Percentiles rank a stretch among this genome's conserved stretches.
These are phyloP conservation scores for Saturnispora sanitii DNA, from an alignment of 805 yeast genomes.

Conservation along the genomic window DNA sequence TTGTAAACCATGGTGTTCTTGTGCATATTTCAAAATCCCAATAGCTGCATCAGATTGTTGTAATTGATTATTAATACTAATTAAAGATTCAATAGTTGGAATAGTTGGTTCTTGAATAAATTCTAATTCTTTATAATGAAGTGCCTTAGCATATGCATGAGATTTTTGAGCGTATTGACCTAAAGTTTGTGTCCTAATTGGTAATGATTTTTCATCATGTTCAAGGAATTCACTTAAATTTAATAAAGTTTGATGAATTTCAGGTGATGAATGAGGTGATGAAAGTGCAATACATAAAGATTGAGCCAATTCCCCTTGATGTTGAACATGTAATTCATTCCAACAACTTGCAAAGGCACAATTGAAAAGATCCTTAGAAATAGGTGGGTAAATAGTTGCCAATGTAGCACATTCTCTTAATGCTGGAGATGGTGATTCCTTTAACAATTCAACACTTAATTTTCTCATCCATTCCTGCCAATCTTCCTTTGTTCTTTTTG, in stretches of 20 bases:
- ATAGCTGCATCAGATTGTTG: conserved; percentile 98
- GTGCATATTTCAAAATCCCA: conserved; percentile 92
- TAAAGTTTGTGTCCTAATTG: conserved; percentile 79
- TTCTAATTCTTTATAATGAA: conserved; percentile 91
- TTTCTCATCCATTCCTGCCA: conserved; percentile 98
- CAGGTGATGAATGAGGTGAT: conserved; percentile 90
- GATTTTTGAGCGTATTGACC: conserved; percentile 92
- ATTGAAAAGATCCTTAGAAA: conserved; percentile 85
- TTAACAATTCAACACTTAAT: conserved; percentile 72
- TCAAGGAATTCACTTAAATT: conserved; percentile 95
- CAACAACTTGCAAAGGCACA: conserved; percentile 94
- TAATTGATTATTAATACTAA: conserved; percentile 84
- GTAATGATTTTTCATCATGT: conserved; percentile 90
- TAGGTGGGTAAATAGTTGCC: conserved; percentile 77
- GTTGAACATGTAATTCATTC: conserved; percentile 81
- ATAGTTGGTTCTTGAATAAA: conserved; percentile 90
- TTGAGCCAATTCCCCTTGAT: conserved; percentile 82
- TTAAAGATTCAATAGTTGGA: conserved; percentile 83
- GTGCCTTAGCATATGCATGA: conserved; percentile 95
- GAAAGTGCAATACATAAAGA: conserved; percentile 80
- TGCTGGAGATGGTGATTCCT: conserved; percentile 92
- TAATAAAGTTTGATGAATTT: conserved; percentile 79
- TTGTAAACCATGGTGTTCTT: conserved; percentile 80
- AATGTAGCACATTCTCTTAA: conserved; percentile 84
- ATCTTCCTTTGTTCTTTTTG: conserved; percentile 83